Evolutionary conservation across 129 eudicot species (phyloP), one percentile per base, ranked within the genome.

Genomic region (Tagetes patula): DNA sequence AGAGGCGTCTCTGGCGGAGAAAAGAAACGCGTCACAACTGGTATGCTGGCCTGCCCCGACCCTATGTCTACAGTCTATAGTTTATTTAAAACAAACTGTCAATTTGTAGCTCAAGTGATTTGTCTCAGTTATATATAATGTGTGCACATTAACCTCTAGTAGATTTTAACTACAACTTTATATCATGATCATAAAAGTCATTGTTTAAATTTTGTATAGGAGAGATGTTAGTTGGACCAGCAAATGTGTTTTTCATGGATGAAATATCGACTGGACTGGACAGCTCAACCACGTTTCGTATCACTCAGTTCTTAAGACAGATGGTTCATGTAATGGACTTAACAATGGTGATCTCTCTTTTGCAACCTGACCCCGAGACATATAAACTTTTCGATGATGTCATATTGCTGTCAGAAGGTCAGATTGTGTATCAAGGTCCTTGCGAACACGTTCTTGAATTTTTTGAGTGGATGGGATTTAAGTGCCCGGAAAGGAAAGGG

Each of bases 281-380:
- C 45, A 86, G 91, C 74, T 80, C 91, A 46, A 86, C 91, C 12
- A 86, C 91, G 5, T 83, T 4, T 60, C 85, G 60, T 36, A 86
- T 86, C 34, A 85, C 73, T 59, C 83, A 81, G 59, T 80, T 83
- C 61, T 77, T 86, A 46, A 77, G 82, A 48, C 84, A 83, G 55
- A 74, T 79, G 67, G 81, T 86, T 52, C 87, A 86, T 77, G 56
- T 78, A 41, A 56, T 86, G 63, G 85, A 86, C 68, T 83, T 85
- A 75, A 86, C 91, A 30, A 74, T 81, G 73, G 47, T 83, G 14
- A 75, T 86, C 37, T 83, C 91, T 54, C 91, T 86, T n/a, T 65
- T 86, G 73, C 91, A 86, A 77, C 91, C 91, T 49, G 85, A 85
- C 33, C 91, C 91, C 10, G 84, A 83, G 65, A 83, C 91, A 12